phyloP scores from a whole-genome alignment of 257 asterid species.

The Solanum paucissectum region DNA sequence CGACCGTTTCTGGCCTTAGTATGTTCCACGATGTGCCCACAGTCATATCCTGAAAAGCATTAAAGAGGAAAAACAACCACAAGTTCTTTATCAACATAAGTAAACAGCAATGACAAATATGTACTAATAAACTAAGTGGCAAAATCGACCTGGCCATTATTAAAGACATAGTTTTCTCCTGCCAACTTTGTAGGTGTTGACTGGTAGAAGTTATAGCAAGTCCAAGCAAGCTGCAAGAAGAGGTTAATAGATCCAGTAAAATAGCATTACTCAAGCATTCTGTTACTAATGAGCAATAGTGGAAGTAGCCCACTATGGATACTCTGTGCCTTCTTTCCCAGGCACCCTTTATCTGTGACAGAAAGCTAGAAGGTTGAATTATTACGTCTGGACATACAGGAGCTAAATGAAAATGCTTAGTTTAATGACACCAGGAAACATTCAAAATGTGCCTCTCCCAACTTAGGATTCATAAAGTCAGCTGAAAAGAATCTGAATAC shows the following conservation, averaged over 20 bases:
- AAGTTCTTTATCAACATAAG: neutral
- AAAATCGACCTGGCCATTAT: conserved; percentile 56
- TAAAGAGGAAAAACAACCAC: neutral
- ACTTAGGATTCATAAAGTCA: neutral
- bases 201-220: conserved; percentile 96
- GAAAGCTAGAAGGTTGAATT: neutral
- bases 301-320: neutral
- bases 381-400: neutral
- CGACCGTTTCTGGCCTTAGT: conserved; percentile 97
- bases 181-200: conserved; percentile 96
- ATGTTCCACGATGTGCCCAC: conserved; percentile 99
- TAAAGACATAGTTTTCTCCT: conserved; percentile 87
- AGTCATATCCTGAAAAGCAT: conserved; percentile 63
- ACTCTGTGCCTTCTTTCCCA: neutral
- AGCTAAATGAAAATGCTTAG: neutral
- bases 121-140: neutral
- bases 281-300: neutral
- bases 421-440: neutral
- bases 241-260: neutral
- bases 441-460: neutral
- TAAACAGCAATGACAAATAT: neutral
- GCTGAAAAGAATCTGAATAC: neutral
- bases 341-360: neutral
- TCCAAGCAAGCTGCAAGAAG: conserved; percentile 86
- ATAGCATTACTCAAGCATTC: neutral